Conservation (phyloP, 768 basidiomycete genomes). For the Russula ochroleuca region DNA sequence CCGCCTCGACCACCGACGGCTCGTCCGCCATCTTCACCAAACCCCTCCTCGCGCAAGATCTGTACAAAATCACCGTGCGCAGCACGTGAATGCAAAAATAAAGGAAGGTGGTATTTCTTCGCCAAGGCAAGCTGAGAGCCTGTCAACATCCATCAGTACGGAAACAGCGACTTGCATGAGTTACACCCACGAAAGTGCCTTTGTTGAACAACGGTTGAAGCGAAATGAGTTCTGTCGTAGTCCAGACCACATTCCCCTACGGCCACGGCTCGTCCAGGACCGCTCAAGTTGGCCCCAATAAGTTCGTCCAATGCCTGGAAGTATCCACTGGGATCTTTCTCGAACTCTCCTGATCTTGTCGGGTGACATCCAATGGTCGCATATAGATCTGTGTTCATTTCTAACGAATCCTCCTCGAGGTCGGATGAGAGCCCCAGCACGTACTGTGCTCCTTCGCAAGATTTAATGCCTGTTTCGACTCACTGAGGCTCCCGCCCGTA, state of each 20-base stretch:
- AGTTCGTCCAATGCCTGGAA: constrained; percentile 54
- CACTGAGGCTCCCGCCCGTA: constrained; percentile 66
- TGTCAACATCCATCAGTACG: constrained; percentile 24
- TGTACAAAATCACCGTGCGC: constrained; percentile 65
- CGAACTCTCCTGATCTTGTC: constrained; percentile 67
- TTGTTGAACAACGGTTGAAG: constrained; percentile 54
- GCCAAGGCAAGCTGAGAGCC: constrained; percentile 59
- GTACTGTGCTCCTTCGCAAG: constrained; percentile 57
- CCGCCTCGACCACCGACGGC: constrained; percentile 59
- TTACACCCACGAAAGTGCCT: constrained; percentile 54
- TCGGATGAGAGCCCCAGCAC: not conserved
- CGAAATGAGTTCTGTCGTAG: constrained; percentile 71
- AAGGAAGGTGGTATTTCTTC: constrained; percentile 64
- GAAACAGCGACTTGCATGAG: not conserved
- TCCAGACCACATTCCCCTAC: constrained; percentile 82
- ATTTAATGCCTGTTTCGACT: constrained; percentile 54
- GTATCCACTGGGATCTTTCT: constrained; percentile 56
- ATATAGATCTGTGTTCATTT: constrained; percentile 44
- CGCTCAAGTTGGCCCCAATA: constrained; percentile 45
- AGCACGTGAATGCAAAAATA: constrained; percentile 80
- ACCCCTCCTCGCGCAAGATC: constrained; percentile 63
- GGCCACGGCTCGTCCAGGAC: constrained; percentile 59
- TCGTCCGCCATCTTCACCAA: constrained; percentile 51
- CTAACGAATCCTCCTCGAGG: not conserved
- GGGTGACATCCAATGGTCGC: constrained; percentile 81